Base-by-base conservation (phyloP, 495 filamentous ascomycete species). In the Xylaria bambusicola region DNA sequence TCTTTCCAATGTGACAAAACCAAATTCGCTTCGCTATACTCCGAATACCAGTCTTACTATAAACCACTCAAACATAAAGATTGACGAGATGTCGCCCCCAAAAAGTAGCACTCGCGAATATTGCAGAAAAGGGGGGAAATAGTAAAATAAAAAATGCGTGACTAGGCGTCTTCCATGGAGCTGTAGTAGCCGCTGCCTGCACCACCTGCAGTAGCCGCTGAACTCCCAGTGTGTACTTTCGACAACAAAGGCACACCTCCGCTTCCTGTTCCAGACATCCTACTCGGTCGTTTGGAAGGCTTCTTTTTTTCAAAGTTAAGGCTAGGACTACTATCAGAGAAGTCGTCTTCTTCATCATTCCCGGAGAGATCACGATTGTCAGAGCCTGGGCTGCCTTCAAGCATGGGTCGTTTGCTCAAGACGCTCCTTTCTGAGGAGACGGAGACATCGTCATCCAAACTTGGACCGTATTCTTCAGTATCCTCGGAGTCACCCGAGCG, bases 121-220 rank as follows among this genome's bases (percentile, higher is more conserved):
- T n/a, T 31, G 31, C 21, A 45, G 12, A 12, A 26, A 47, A 47
- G 36, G 10, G 10, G 35, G 26, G 13, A 10, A 18, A 6, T n/a
- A n/a, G n/a, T n/a, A n/a, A 17, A 18, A 31, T 1, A 29, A 6
- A 24, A 55, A 40, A 12, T 24, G 20, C 33, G 26, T 17, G 23
- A 42, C 44, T 8, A 60, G 1, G 48, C 59, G 26, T 77, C 75
- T 46, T 77, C 73, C 52, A 73, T 61, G 15, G 69, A 71, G 21
- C 72, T 78, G 44, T 64, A 69, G 36, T 74, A 75, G 5, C 71
- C 74, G 59, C 76, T 80, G 36, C 61, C 70, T 27, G 72, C 73
- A 27, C 70, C 75, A 49, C 75, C 73, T 9, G 75, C 71, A 20
- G 79, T 80, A 2, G 75, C 77, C 23, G 64, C 76, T 18, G 73